A percentile compares a stretch with the other conserved stretches of the same genome.
Conservation (phyloP, 768 basidiomycete genomes). For the Floccularia luteovirens region DNA sequence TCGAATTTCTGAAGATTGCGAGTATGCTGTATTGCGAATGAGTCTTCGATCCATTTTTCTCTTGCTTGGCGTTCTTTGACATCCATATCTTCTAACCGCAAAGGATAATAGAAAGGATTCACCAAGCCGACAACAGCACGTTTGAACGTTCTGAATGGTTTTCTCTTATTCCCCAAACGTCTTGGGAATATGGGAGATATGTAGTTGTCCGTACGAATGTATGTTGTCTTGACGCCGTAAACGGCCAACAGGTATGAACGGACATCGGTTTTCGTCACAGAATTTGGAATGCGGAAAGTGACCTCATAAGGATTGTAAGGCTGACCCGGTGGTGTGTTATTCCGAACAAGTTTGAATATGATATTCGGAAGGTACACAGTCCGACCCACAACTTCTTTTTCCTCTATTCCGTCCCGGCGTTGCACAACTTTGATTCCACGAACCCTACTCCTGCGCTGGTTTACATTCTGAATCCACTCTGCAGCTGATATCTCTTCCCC, state of each 20-base stretch:
- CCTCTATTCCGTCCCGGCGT: conserved; percentile 26
- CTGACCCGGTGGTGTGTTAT: conserved; percentile 65
- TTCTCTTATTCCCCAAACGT: conserved; percentile 19
- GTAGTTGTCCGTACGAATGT: conserved; percentile 94
- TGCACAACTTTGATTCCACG: conserved; percentile 51
- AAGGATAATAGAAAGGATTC: conserved; percentile 92
- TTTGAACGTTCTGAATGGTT: conserved; percentile 65
- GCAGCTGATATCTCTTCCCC: conserved; percentile 35
- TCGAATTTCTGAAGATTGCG: conserved; percentile 28
- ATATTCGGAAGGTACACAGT: conserved; percentile 88
- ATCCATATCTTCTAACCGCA: conserved; percentile 71
- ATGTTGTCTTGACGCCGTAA: conserved; percentile 88
- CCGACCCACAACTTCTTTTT: conserved; percentile 62
- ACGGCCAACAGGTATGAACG: conserved; percentile 76
- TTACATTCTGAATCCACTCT: conserved; percentile 54
- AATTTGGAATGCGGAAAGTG: conserved; percentile 87
- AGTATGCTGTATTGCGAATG: conserved; percentile 40
- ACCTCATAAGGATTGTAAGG: conserved; percentile 94
- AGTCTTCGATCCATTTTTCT: conserved; percentile 55
- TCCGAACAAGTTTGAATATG: conserved; percentile 76
- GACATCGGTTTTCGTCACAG: conserved; percentile 88
- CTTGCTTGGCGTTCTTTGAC: conserved; percentile 43
- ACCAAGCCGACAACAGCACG: conserved; percentile 87
- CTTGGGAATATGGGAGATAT: conserved; percentile 40
- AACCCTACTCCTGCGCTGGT: conserved; percentile 53